Base-by-base conservation (phyloP, 2,329 filamentous ascomycete species). In the Lasiodiplodia gonubiensis region DNA sequence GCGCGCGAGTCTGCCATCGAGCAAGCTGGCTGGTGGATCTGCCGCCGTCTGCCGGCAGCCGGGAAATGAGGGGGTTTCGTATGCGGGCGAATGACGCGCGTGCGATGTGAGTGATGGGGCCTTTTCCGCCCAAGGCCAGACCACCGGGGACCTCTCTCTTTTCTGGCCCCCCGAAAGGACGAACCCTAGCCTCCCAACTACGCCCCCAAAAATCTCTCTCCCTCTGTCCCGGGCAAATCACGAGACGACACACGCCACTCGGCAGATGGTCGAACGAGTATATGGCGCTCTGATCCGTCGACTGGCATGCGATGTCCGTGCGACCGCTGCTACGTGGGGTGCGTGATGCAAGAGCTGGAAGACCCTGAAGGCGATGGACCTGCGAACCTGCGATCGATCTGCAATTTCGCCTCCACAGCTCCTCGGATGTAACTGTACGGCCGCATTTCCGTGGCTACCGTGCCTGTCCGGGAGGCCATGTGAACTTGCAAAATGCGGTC, bases 351-450 rank as follows among this genome's bases (percentile, higher is more conserved):
- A 42, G 37, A 16, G 16, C 21, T n/a, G 51, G 27, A 11, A 25
- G 39, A 60, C 55, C 55, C 55, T 60, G 35, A 10, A 12, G 35
- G 52, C 52, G 52, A 57, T 57, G 33, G 39, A 30, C 25, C 23
- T 42, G 39, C 57, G 57, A 60, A 60, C 57, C 27, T 25, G 57
- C 57, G 57, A 60, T 60, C 57, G 57, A 60, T 60, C 57, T 60
- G 57, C 57, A n/a, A 25, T n/a, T 46, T 27, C 30, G 35, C 21
- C 54, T 42, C 53, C 33, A 55, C 33, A 14, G 8, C 16, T 54
- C 8, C 23, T 37, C 53, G 12, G 53, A 33, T 21, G n/a, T 16
- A 55, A 33, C 51, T 10, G 14, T 27, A 18, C 25, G 25, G 51
- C 16, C 14, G 25, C 8, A 25, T 35, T 54, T 35, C 52, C 27